These are phyloP conservation scores for Colletotrichum coccodes DNA, from an alignment of 2,329 filamentous ascomycete species.

Conservation along the genomic window DNA sequence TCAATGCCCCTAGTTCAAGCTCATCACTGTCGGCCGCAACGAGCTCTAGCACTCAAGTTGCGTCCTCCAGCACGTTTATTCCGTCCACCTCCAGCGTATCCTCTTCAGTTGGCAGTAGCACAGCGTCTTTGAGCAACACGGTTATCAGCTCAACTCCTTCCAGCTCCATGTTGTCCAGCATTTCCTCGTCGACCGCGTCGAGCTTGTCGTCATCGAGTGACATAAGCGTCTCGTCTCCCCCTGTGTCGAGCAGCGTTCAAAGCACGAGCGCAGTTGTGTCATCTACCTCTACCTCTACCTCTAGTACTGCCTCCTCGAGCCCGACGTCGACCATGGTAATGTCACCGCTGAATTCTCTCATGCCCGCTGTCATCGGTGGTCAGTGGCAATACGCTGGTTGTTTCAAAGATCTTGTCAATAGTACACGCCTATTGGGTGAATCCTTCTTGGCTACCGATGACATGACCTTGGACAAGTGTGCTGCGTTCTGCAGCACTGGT, in stretches of 20 bases:
- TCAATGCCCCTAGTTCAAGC: conserved; percentile 22
- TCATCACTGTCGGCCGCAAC: conserved; percentile 14
- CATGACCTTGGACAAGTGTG: conserved; percentile 38
- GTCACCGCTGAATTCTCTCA: conserved; percentile 30
- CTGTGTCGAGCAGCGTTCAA: conserved; percentile 1
- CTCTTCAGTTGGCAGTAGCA: not conserved
- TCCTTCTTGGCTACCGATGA: conserved; percentile 30
- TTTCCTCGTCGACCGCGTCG: not conserved
- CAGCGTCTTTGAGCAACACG: not conserved
- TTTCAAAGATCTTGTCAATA: conserved; percentile 37
- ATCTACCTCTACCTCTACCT: conserved; percentile 8
- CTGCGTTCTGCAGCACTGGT: conserved; percentile 36
- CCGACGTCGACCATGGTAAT: conserved; percentile 20
- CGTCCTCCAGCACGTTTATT: conserved; percentile 26
- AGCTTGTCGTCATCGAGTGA: not conserved
- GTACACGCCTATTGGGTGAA: conserved; percentile 26
- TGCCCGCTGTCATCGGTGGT: conserved; percentile 24
- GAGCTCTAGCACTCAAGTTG: conserved; percentile 4
- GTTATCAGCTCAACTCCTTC: not conserved
- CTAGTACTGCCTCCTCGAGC: conserved; percentile 17
- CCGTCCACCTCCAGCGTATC: not conserved
- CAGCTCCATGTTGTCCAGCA: not conserved
- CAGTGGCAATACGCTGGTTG: conserved; percentile 39
- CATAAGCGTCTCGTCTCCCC: not conserved
- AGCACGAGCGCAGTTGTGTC: conserved; percentile 31